phyloP scores from a whole-genome alignment of 164 flowering plant genomes.

The Umbellularia californica region DNA sequence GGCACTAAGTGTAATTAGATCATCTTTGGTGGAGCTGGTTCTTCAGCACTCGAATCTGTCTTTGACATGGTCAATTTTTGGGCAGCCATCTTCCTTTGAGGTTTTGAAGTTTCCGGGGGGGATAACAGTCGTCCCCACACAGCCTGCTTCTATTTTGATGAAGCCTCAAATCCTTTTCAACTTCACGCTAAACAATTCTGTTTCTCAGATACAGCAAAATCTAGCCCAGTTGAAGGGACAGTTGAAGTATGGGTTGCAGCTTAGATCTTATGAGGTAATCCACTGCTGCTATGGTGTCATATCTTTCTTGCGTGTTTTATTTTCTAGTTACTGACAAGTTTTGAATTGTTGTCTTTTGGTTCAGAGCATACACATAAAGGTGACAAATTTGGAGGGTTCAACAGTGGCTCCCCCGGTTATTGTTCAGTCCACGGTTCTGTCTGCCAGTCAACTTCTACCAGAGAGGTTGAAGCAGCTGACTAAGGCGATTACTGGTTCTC shows the following conservation, averaged over 20 bases:
- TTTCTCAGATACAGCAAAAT: slow-evolving; percentile 47
- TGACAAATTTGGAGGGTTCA: slow-evolving; percentile 58
- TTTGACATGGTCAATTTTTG: slow-evolving; percentile 50
- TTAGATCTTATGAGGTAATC: slow-evolving; percentile 57
- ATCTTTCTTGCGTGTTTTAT: not conserved
- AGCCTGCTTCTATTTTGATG: slow-evolving; percentile 36
- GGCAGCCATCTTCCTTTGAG: slow-evolving; percentile 58
- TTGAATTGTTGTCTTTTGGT: slow-evolving; percentile 13
- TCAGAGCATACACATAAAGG: slow-evolving; percentile 53
- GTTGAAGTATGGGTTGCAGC: slow-evolving; percentile 55
- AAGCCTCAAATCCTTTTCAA: slow-evolving; percentile 52
- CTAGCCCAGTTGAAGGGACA: slow-evolving; percentile 45
- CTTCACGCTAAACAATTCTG: slow-evolving; percentile 61
- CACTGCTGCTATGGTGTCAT: not conserved
- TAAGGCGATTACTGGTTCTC: slow-evolving; percentile 42
- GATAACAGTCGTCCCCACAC: slow-evolving; percentile 47
- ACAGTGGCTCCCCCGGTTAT: slow-evolving; percentile 53
- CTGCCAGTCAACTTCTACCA: slow-evolving; percentile 38
- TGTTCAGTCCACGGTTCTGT: slow-evolving; percentile 58
- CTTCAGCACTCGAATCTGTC: slow-evolving; percentile 52
- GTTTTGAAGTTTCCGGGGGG: slow-evolving; percentile 69
- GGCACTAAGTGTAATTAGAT: slow-evolving; percentile 50
- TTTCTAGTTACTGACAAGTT: not conserved
- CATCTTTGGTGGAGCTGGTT: slow-evolving; percentile 55
- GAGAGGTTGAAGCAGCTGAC: slow-evolving; percentile 72